These are phyloP conservation scores for Phoenix dactylifera DNA, from an alignment of 176 grass and related monocot genomes.

Conservation along the genomic window DNA sequence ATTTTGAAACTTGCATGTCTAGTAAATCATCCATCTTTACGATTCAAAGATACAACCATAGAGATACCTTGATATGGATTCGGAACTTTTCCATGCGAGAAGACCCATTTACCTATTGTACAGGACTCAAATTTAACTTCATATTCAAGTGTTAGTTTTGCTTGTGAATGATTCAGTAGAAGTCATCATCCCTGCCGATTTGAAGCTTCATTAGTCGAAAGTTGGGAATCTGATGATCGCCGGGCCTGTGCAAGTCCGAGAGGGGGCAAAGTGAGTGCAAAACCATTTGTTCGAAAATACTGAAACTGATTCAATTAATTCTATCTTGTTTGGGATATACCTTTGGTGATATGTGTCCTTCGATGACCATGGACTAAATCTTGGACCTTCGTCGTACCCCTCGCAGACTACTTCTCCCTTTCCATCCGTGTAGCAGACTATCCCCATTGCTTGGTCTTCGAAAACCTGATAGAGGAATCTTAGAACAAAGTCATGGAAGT, in stretches of 20 bases:
- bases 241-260: slow-evolving; percentile 11
- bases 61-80: no score
- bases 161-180: slow-evolving; percentile 24
- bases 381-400: slow-evolving; percentile 79
- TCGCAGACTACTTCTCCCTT: slow-evolving; percentile 80
- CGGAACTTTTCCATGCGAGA: no score
- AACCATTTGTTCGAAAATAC: background rate
- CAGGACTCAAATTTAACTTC: background rate
- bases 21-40: no score
- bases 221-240: slow-evolving; percentile 15
- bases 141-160: slow-evolving; percentile 27
- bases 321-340: no score
- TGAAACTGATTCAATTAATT: no score
- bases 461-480: slow-evolving; percentile 35
- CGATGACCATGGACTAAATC: slow-evolving; percentile 29
- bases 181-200: slow-evolving; percentile 31
- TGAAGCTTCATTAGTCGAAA: slow-evolving; percentile 35
- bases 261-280: background rate
- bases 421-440: slow-evolving; percentile 72
- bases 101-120: no score
- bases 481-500: no score
- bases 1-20: no score
- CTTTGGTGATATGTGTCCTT: slow-evolving; percentile 1
- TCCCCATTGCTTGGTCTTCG: slow-evolving; percentile 62
- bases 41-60: no score